Percentiles rank a stretch among this genome's conserved stretches.
phyloP scores from a whole-genome alignment of 495 filamentous ascomycete species.

The Tuber melanosporum region DNA sequence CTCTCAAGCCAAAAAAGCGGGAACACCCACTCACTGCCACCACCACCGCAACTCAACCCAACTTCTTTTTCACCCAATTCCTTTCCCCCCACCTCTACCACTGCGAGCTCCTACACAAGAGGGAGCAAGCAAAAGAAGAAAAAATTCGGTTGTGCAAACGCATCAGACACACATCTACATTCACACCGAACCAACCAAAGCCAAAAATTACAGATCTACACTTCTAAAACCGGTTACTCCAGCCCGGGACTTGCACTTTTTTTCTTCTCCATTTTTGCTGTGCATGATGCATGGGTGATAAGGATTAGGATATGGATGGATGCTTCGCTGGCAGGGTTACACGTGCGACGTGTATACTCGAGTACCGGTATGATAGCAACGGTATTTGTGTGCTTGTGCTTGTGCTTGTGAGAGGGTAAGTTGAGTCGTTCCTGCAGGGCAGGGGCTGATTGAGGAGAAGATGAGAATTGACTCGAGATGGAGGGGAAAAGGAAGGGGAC shows the following conservation, averaged over 20 bases:
- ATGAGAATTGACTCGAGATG: neutral
- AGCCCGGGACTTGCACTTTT: neutral
- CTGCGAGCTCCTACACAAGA: neutral
- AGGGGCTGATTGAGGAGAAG: neutral
- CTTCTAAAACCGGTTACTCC: neutral
- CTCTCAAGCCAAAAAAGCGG: neutral
- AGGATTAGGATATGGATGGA: neutral
- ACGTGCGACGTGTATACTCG: neutral
- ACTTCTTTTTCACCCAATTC: neutral
- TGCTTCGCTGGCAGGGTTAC: conserved; percentile 4
- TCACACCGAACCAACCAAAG: neutral
- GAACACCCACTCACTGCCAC: neutral
- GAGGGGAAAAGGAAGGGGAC: neutral
- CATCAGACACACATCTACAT: neutral
- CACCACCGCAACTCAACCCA: neutral
- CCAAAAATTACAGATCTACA: neutral
- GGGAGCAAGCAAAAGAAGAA: neutral
- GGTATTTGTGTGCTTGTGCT: neutral
- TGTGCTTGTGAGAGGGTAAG: neutral
- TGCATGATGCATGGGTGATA: neutral
- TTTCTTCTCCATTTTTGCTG: neutral
- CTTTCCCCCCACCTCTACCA: neutral
- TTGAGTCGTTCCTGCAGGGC: neutral
- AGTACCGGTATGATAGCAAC: neutral
- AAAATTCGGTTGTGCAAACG: neutral